phyloP scores from a whole-genome alignment of 2,329 filamentous ascomycete genomes.

The Botrytis hyacinthi region DNA sequence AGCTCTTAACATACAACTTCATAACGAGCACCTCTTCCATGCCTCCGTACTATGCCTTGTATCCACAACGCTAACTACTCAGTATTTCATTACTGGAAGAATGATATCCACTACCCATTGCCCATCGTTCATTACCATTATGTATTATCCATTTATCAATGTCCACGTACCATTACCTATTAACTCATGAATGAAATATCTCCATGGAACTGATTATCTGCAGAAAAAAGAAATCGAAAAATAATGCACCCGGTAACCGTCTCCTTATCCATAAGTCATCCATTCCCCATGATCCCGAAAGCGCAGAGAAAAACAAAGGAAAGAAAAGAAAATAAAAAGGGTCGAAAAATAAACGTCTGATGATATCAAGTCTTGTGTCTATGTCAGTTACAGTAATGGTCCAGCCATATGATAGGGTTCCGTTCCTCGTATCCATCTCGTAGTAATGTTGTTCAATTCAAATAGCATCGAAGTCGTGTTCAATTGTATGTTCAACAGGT shows the following conservation, averaged over 20 bases:
- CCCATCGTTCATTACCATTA: neutral
- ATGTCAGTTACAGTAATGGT: slow-evolving; percentile 10
- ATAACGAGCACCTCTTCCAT: neutral
- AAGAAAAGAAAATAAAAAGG: neutral
- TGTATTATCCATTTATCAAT: neutral
- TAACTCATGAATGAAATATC: neutral
- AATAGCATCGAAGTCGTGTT: neutral
- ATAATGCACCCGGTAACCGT: neutral
- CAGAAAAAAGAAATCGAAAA: neutral
- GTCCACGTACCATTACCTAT: neutral
- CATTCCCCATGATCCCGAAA: neutral
- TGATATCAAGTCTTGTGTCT: slow-evolving; percentile 5
- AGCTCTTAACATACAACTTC: slow-evolving; percentile 3
- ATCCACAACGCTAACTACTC: neutral
- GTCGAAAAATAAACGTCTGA: neutral
- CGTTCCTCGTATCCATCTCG: neutral
- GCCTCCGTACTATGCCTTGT: neutral
- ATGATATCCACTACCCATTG: neutral
- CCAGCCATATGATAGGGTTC: neutral
- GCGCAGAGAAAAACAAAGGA: neutral
- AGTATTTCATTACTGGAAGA: neutral
- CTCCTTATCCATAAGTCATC: neutral
- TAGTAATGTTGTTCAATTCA: neutral
- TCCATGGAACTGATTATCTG: neutral
- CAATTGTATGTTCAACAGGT: neutral